Evolutionary conservation across 768 basidiomycete genomes (phyloP).

Genomic region (Collybia sp.): DNA sequence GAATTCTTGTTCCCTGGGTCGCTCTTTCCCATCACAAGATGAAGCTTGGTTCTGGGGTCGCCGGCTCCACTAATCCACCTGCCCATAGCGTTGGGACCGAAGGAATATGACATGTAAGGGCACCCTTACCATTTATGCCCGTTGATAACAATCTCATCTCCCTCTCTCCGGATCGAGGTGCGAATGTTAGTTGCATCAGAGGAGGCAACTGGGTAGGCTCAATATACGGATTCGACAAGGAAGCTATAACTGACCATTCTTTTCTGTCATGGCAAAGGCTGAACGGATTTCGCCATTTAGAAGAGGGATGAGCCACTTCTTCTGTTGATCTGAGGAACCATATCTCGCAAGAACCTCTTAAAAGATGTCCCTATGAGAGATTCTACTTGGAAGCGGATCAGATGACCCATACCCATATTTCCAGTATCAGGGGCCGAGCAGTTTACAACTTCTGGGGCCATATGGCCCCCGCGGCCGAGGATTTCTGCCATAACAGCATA

Average conservation of each 20-base stretch:
- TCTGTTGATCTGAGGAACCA: conserved; percentile 86
- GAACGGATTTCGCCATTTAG: conserved; percentile 92
- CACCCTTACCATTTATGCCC: conserved; percentile 87
- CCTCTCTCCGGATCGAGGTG: conserved; percentile 80
- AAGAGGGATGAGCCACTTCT: conserved; percentile 84
- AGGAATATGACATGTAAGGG: not conserved
- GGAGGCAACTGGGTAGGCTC: conserved; percentile 60
- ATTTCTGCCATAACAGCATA: conserved; percentile 98
- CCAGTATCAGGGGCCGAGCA: conserved; percentile 97
- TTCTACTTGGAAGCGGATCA: not conserved
- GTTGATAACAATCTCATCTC: conserved; percentile 86
- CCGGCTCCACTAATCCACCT: conserved; percentile 99
- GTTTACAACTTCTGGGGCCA: conserved; percentile 86
- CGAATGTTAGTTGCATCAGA: conserved; percentile 95
- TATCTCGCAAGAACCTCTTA: conserved; percentile 97
- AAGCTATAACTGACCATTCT: conserved; percentile 50
- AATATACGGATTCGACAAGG: conserved; percentile 6
- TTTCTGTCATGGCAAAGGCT: conserved; percentile 97
- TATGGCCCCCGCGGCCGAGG: conserved; percentile 76
- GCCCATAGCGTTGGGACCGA: not conserved
- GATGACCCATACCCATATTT: conserved; percentile 76
- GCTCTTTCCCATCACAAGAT: conserved; percentile 94
- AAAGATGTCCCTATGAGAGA: conserved; percentile 3
- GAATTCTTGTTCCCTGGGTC: conserved; percentile 75
- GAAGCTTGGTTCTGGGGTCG: conserved; percentile 83